These are phyloP conservation scores for Cyanodermella asteris DNA, from an alignment of 2,329 filamentous ascomycete species.

Conservation along the genomic window DNA sequence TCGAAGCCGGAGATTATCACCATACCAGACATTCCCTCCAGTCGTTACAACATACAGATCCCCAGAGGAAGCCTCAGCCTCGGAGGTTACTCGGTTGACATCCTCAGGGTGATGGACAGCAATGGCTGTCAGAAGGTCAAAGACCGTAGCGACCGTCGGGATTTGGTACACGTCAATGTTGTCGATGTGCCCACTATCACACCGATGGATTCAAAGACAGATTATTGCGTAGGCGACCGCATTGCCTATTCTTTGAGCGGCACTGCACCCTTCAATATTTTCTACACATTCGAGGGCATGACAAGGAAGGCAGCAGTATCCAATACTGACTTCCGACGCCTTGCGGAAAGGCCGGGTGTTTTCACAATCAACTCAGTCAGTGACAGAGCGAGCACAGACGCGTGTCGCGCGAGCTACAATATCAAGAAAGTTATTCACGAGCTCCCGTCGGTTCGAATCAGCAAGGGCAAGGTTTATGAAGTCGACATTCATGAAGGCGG, in stretches of 20 bases:
- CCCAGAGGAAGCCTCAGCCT: slow-evolving; percentile 67
- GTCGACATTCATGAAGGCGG: slow-evolving; percentile 95
- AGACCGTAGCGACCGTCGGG: too few relatives aligned
- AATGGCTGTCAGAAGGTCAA: slow-evolving; percentile 67
- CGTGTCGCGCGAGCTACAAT: slow-evolving; percentile 61
- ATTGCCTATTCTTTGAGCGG: slow-evolving; percentile 83
- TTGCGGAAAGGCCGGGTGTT: slow-evolving; percentile 74
- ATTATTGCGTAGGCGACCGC: slow-evolving; percentile 91
- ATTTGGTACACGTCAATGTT: slow-evolving; percentile 61
- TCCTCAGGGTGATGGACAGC: slow-evolving; percentile 73
- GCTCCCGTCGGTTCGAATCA: slow-evolving; percentile 77
- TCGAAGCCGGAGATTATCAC: slow-evolving; percentile 60
- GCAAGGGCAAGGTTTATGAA: slow-evolving; percentile 55
- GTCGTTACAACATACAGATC: slow-evolving; percentile 58
- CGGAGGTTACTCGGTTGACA: slow-evolving; percentile 72
- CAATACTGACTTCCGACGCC: slow-evolving; percentile 71
- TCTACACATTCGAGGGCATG: slow-evolving; percentile 68
- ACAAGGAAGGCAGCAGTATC: slow-evolving; percentile 57
- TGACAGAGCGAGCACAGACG: slow-evolving; percentile 52
- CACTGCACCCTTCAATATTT: slow-evolving; percentile 76
- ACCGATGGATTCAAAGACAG: slow-evolving; percentile 57
- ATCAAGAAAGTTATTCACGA: slow-evolving; percentile 72
- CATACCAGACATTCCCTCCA: slow-evolving; percentile 56
- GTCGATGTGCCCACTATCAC: slow-evolving; percentile 86
- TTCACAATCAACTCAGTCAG: slow-evolving; percentile 74